phyloP scores from a whole-genome alignment of 352 stramenopile species.

The Phytophthora fragariae region DNA sequence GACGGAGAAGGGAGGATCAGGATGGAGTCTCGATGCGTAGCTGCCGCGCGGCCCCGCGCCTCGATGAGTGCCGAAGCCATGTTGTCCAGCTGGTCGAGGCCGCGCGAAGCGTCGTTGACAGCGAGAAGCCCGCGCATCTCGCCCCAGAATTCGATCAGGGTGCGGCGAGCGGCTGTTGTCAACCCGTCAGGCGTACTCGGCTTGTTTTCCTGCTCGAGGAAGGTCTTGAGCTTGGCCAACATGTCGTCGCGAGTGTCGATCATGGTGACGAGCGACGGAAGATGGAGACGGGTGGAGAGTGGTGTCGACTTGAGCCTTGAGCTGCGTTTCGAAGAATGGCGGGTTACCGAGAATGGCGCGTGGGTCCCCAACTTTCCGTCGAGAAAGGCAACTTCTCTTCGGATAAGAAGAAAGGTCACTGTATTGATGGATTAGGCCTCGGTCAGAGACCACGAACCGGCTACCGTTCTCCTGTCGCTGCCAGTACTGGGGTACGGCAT shows the following conservation, averaged over 20 bases:
- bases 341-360: neutral
- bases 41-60: no score
- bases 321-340: neutral
- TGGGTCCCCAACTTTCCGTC: no score
- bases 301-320: neutral
- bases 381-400: no score
- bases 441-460: no score
- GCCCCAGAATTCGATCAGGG: neutral
- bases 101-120: neutral
- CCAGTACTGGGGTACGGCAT: neutral
- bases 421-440: no score
- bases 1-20: neutral
- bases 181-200: neutral
- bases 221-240: neutral
- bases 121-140: neutral
- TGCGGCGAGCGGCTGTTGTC: neutral
- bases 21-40: neutral
- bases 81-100: neutral
- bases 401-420: no score
- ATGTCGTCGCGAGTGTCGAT: neutral
- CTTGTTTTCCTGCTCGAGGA: neutral
- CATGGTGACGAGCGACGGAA: neutral
- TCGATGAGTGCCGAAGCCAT: neutral
- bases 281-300: no score
- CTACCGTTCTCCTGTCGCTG: neutral